phyloP scores from a whole-genome alignment of 108 stramenopile genomes.

The Skeletonema menzelii region DNA sequence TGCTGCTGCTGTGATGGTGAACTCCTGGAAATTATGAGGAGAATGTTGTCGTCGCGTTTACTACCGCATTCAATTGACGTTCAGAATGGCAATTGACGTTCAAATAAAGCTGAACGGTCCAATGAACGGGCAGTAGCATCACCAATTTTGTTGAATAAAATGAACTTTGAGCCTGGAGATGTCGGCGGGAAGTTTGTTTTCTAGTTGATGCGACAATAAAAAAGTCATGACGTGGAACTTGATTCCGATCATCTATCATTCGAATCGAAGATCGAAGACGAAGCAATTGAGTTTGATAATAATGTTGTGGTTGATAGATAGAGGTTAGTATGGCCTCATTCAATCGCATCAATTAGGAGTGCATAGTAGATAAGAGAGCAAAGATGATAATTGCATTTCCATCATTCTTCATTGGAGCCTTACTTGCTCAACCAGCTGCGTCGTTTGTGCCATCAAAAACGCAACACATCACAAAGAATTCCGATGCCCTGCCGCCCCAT shows the following conservation, averaged over 20 bases:
- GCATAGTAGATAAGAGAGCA: not conserved
- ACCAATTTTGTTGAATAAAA: not conserved
- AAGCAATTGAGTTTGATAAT: too few relatives aligned
- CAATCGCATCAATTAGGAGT: not conserved
- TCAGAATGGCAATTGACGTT: not conserved
- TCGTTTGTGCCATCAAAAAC: conserved; percentile 7
- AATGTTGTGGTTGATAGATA: too few relatives aligned
- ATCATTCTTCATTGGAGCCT: not conserved
- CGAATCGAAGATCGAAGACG: too few relatives aligned
- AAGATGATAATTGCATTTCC: not conserved
- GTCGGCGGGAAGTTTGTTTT: not conserved
- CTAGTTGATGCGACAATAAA: too few relatives aligned
- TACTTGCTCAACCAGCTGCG: not conserved
- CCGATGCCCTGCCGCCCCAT: not conserved
- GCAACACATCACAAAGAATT: not conserved
- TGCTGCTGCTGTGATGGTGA: not conserved
- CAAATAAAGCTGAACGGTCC: not conserved
- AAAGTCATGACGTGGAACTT: not conserved
- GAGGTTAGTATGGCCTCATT: not conserved
- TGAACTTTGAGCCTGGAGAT: not conserved
- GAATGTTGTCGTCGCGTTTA: not conserved
- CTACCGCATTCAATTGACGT: not conserved
- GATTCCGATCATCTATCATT: not conserved
- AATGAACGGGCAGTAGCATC: not conserved
- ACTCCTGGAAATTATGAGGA: not conserved